Percentiles rank a stretch among this genome's conserved stretches.
These are phyloP conservation scores for Exserohilum turcica DNA, from an alignment of 2,329 filamentous ascomycete genomes.

Conservation along the genomic window DNA sequence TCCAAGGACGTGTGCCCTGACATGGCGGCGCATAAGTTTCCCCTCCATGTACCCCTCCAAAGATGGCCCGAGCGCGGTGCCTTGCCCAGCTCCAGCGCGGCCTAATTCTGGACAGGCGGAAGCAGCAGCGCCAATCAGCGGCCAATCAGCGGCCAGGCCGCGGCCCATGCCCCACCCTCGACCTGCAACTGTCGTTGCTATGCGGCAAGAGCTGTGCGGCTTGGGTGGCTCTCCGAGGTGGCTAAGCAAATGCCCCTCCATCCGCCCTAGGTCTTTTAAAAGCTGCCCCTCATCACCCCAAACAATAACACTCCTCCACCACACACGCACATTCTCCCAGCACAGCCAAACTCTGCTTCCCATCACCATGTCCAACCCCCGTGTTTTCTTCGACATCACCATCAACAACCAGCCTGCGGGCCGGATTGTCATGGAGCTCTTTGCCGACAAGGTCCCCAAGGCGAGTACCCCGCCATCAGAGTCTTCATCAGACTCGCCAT, in stretches of 20 bases:
- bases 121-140: conserved; percentile 5
- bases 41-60: conserved; percentile 21
- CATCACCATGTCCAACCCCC: conserved; percentile 54
- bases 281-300: conserved; percentile 22
- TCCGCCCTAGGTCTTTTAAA: conserved; percentile 16
- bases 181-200: conserved; percentile 12
- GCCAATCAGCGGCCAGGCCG: conserved; percentile 12
- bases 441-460: conserved; percentile 69
- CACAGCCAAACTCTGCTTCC: conserved; percentile 13
- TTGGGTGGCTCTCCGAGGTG: conserved; percentile 17
- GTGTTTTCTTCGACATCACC: conserved; percentile 91
- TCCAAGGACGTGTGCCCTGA: conserved; percentile 11
- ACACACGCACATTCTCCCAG: conserved; percentile 8
- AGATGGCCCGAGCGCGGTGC: conserved; percentile 13
- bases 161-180: conserved; percentile 12
- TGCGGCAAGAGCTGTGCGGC: conserved; percentile 14
- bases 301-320: conserved; percentile 20
- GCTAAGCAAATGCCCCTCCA: conserved; percentile 20
- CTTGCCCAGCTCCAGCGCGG: neutral
- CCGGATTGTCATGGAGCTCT: conserved; percentile 82
- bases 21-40: conserved; percentile 7
- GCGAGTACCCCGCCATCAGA: conserved; percentile 31
- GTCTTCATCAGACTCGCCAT: conserved; percentile 9
- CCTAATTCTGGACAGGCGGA: neutral
- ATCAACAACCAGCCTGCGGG: conserved; percentile 75